phyloP scores from a whole-genome alignment of 495 filamentous ascomycete genomes.

The Tuber melanosporum region DNA sequence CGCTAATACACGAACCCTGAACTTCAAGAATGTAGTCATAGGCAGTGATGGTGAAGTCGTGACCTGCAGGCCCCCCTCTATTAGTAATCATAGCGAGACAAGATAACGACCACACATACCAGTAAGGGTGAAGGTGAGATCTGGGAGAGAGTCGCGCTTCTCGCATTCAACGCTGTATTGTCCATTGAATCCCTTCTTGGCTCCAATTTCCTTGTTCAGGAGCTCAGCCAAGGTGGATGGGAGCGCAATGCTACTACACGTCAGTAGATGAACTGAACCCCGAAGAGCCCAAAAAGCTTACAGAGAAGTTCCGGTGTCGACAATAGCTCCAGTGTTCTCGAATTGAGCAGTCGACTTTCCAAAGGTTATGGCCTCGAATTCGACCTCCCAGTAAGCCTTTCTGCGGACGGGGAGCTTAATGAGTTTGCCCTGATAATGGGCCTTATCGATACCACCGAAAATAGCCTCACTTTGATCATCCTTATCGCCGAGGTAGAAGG shows the following conservation, averaged over 20 bases:
- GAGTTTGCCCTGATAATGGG: slow-evolving; percentile 82
- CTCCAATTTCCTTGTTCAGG: slow-evolving; percentile 94
- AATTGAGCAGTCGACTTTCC: slow-evolving; percentile 77
- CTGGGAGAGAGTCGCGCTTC: slow-evolving; percentile 72
- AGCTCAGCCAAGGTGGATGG: slow-evolving; percentile 90
- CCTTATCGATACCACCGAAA: slow-evolving; percentile 85
- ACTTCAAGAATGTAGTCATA: slow-evolving; percentile 96
- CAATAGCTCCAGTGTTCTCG: slow-evolving; percentile 87
- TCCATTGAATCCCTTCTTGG: slow-evolving; percentile 91
- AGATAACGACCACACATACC: slow-evolving; percentile 27
- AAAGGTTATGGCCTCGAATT: slow-evolving; percentile 84
- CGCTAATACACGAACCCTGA: slow-evolving; percentile 89
- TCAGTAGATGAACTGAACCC: not conserved
- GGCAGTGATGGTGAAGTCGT: slow-evolving; percentile 82
- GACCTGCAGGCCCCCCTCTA: slow-evolving; percentile 46
- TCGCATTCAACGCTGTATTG: slow-evolving; percentile 90
- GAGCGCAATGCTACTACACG: slow-evolving; percentile 60
- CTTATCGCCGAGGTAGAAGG: slow-evolving; percentile 85
- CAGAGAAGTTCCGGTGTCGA: slow-evolving; percentile 97
- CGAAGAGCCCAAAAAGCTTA: slow-evolving; percentile 12
- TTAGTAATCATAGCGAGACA: not conserved
- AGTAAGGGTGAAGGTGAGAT: slow-evolving; percentile 76
- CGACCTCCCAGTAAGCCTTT: slow-evolving; percentile 99
- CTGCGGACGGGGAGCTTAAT: slow-evolving; percentile 88
- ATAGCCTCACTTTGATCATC: slow-evolving; percentile 75